Conservation (phyloP, 768 basidiomycete genomes). For the Suillus decipiens region DNA sequence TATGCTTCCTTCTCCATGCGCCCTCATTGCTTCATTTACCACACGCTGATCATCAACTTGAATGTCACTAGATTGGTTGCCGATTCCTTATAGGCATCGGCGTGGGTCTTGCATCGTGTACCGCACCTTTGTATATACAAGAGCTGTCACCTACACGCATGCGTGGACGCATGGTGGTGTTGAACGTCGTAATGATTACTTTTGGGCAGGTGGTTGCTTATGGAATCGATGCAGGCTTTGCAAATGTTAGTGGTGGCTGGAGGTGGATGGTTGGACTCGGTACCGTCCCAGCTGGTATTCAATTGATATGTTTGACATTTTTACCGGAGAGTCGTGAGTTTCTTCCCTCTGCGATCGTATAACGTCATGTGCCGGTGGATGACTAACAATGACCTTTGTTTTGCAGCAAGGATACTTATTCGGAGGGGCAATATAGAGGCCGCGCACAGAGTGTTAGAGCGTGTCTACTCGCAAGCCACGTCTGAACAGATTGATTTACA, state of each 20-base stretch:
- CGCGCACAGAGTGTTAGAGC: slow-evolving; percentile 58
- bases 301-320: slow-evolving; percentile 59
- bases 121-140: slow-evolving; percentile 83
- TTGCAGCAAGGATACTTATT: slow-evolving; percentile 64
- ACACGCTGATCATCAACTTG: neutral
- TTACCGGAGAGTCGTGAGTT: slow-evolving; percentile 78
- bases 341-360: too few species aligned
- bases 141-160: slow-evolving; percentile 77
- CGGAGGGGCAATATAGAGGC: slow-evolving; percentile 48
- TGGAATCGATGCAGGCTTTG: slow-evolving; percentile 69
- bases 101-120: slow-evolving; percentile 74
- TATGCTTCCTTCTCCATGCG: slow-evolving; percentile 25
- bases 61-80: slow-evolving; percentile 54
- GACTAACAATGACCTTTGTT: neutral
- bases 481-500: slow-evolving; percentile 68
- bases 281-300: slow-evolving; percentile 64
- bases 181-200: slow-evolving; percentile 84
- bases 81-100: slow-evolving; percentile 76
- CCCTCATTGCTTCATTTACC: neutral
- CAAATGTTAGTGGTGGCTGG: slow-evolving; percentile 64
- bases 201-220: slow-evolving; percentile 81
- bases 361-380: neutral
- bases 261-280: slow-evolving; percentile 85
- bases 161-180: slow-evolving; percentile 75
- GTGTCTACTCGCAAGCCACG: slow-evolving; percentile 69